Percentiles rank a stretch among this genome's conserved stretches.
phyloP scores from a whole-genome alignment of 169 alveolate genomes.

The Babesia sp. region DNA sequence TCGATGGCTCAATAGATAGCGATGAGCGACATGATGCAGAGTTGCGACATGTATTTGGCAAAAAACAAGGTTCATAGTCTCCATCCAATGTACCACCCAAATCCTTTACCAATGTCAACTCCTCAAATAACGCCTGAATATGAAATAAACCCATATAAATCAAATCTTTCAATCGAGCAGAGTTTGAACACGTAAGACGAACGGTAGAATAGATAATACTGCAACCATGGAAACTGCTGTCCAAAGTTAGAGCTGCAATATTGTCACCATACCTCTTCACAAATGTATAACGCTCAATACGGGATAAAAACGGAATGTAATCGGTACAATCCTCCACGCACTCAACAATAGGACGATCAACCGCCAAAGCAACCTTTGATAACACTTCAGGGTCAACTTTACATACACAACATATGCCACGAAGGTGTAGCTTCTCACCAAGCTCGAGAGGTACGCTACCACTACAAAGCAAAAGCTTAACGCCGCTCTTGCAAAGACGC shows the following conservation, averaged over 20 bases:
- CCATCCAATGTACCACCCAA: conserved; percentile 29
- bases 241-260: conserved; percentile 21
- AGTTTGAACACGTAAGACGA: not conserved
- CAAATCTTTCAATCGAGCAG: conserved; percentile 17
- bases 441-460: conserved; percentile 22
- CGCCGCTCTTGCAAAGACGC: conserved; percentile 1
- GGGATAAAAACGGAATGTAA: not conserved
- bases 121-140: conserved; percentile 54
- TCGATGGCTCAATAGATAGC: not conserved
- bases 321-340: not conserved
- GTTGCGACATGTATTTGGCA: not conserved
- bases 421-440: conserved; percentile 7
- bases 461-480: conserved; percentile 30
- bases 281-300: not conserved
- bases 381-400: conserved; percentile 23
- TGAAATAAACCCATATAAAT: conserved; percentile 23
- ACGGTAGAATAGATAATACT: conserved; percentile 42
- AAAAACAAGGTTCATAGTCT: not conserved
- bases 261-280: not conserved
- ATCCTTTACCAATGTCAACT: conserved; percentile 34
- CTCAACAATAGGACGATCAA: conserved; percentile 16
- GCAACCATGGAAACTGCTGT: conserved; percentile 45
- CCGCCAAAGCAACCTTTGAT: conserved; percentile 31
- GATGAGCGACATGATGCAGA: not conserved
- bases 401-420: conserved; percentile 33